phyloP scores from a whole-genome alignment of 2,329 filamentous ascomycete genomes.

The Pseudopyricularia cyperi region DNA sequence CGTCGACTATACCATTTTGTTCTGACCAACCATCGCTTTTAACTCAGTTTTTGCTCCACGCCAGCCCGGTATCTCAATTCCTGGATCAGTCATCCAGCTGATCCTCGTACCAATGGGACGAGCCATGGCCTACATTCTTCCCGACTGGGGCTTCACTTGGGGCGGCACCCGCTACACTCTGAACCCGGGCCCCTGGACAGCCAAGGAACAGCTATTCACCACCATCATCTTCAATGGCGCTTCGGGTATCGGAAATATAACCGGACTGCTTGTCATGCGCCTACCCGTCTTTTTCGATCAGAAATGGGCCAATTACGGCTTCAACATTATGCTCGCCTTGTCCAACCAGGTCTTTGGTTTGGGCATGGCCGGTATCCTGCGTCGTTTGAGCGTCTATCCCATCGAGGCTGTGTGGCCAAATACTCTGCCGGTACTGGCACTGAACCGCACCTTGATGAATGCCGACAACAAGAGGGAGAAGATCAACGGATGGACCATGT shows the following conservation, averaged over 20 bases:
- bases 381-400: slow-evolving; percentile 24
- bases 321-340: slow-evolving; percentile 26
- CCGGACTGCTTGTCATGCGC: slow-evolving; percentile 20
- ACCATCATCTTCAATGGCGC: slow-evolving; percentile 25
- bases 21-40: slow-evolving; percentile 14
- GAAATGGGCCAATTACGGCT: slow-evolving; percentile 24
- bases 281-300: slow-evolving; percentile 26
- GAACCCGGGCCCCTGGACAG: slow-evolving; percentile 28
- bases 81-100: slow-evolving; percentile 24
- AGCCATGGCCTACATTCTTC: slow-evolving; percentile 19
- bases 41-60: slow-evolving; percentile 20
- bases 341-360: slow-evolving; percentile 30
- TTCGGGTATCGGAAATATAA: slow-evolving; percentile 20
- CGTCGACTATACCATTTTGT: not conserved
- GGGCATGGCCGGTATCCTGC: slow-evolving; percentile 25
- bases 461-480: slow-evolving; percentile 21
- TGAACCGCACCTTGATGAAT: slow-evolving; percentile 18
- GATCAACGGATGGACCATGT: slow-evolving; percentile 29
- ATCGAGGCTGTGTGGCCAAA: slow-evolving; percentile 27
- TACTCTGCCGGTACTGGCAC: slow-evolving; percentile 21
- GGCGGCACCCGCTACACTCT: slow-evolving; percentile 15
- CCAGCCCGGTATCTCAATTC: slow-evolving; percentile 13
- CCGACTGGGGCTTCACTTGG: slow-evolving; percentile 16
- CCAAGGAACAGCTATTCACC: slow-evolving; percentile 28
- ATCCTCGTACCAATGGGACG: slow-evolving; percentile 29